Evolutionary conservation across 805 yeast genomes (phyloP).

Genomic region (Candida xyloterini): DNA sequence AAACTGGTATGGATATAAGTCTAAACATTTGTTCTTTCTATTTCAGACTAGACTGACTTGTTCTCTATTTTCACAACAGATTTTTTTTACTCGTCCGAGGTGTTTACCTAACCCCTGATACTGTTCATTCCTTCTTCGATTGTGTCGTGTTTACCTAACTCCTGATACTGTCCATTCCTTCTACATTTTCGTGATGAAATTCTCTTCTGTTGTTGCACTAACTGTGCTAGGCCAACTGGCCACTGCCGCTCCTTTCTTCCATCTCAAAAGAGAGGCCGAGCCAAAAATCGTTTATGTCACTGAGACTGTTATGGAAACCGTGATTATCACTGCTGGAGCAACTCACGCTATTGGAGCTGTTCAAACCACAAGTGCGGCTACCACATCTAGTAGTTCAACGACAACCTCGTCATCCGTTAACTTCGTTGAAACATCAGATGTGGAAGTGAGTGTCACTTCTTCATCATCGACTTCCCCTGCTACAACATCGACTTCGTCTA

Average conservation of each 20-base stretch:
- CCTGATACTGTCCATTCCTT: constrained; percentile 1
- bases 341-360: constrained; percentile 19
- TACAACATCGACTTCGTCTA: background rate
- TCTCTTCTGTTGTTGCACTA: constrained; percentile 19
- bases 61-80: background rate
- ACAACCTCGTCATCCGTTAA: background rate
- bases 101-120: background rate
- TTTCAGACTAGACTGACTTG: background rate
- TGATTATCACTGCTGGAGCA: constrained; percentile 22
- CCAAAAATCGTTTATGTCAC: constrained; percentile 25
- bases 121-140: constrained; percentile 1
- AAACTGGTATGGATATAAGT: constrained; percentile 7
- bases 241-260: constrained; percentile 24
- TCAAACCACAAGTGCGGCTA: constrained; percentile 2
- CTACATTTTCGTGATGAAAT: constrained; percentile 11
- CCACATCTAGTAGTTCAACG: constrained; percentile 7
- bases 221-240: constrained; percentile 22
- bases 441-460: background rate
- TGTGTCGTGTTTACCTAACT: background rate
- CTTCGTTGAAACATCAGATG: background rate
- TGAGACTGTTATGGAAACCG: constrained; percentile 22
- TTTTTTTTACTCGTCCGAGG: background rate
- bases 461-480: constrained; percentile 2
- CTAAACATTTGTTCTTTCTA: constrained; percentile 1
- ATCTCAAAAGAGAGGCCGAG: constrained; percentile 21